phyloP scores from a whole-genome alignment of 148 eudicot species.

The Linanthus parryae region DNA sequence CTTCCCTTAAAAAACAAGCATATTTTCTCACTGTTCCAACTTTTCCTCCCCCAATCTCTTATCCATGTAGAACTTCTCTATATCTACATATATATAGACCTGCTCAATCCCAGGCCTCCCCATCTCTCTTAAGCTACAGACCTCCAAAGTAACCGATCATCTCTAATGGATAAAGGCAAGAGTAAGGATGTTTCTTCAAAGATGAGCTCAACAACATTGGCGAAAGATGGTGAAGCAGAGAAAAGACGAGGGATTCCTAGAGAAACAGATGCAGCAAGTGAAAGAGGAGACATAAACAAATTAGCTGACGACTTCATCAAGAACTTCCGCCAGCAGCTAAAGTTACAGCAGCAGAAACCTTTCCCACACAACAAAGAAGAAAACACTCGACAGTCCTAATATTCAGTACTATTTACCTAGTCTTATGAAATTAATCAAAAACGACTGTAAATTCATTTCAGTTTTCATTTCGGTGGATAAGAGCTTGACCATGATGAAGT shows the following conservation, averaged over 20 bases:
- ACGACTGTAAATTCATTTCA: no score
- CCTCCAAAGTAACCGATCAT: neutral
- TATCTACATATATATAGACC: neutral
- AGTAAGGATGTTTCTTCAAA: neutral
- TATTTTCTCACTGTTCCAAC: neutral
- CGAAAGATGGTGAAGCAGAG: neutral
- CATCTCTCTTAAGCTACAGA: neutral
- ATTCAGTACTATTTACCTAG: no score
- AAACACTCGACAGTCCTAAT: no score
- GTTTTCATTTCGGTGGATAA: no score
- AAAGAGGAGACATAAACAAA: constrained; percentile 6
- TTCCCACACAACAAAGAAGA: neutral
- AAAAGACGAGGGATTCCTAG: neutral
- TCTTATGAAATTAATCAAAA: no score
- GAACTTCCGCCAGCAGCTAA: constrained; percentile 3
- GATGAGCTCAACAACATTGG: neutral
- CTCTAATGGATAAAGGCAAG: neutral
- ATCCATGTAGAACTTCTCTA: neutral
- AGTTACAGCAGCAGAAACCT: constrained; percentile 6
- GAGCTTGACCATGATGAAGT: no score
- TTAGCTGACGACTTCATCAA: constrained; percentile 10
- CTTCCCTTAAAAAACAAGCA: constrained; percentile 7
- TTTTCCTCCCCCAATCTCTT: neutral
- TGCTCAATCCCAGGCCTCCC: neutral
- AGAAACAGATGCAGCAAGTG: neutral